These are phyloP conservation scores for Echinosophora koreensis DNA, from an alignment of 306 rosid genomes.

Conservation along the genomic window DNA sequence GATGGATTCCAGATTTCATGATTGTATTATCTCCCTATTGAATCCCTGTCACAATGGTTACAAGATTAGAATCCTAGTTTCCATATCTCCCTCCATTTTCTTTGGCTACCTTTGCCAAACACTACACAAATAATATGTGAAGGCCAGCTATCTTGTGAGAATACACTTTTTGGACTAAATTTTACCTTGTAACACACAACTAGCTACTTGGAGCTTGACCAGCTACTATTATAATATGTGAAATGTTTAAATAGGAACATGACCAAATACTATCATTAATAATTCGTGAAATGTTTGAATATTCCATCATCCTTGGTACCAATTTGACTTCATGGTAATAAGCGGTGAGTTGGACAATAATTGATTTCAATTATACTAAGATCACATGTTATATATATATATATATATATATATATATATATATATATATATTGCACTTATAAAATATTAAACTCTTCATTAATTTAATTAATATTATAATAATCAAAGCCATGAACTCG, in stretches of 20 bases:
- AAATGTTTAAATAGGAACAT: background rate
- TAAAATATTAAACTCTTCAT: background rate
- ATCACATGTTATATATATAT: background rate
- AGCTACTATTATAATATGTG: background rate
- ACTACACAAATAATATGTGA: background rate
- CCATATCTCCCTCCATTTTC: background rate
- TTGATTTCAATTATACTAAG: background rate
- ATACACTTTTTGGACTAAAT: background rate
- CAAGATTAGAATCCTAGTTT: background rate
- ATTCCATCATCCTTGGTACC: background rate
- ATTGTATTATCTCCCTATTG: background rate
- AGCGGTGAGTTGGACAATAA: background rate
- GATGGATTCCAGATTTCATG: conserved; percentile 39
- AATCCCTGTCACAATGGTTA: background rate
- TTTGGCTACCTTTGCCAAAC: background rate
- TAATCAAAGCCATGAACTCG: conserved; percentile 3
- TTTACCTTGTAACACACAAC: background rate
- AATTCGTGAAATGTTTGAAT: background rate
- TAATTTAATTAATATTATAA: background rate
- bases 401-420: conserved; percentile 1
- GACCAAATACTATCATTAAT: conserved; percentile 1
- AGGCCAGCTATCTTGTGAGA: background rate
- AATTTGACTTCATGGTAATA: background rate
- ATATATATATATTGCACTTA: background rate
- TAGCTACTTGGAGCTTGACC: background rate